These are phyloP conservation scores for Pseudocercospora macadamiae DNA, from an alignment of 2,329 filamentous ascomycete genomes.

Conservation along the genomic window DNA sequence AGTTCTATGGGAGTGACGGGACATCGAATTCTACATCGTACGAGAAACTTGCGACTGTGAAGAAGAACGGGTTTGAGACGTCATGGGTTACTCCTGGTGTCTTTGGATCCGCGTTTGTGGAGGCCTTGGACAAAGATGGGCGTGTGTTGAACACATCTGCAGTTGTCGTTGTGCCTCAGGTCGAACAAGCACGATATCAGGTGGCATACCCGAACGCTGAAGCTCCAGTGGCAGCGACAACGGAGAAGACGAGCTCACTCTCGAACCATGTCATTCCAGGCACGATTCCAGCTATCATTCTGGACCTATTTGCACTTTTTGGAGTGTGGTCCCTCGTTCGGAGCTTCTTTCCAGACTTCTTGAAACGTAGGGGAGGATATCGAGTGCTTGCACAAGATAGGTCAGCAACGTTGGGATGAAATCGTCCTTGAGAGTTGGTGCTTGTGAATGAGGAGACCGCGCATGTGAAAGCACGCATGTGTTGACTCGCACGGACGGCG, in stretches of 20 bases:
- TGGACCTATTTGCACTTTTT: background rate
- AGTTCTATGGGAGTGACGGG: constrained; percentile 30
- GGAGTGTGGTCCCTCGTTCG: background rate
- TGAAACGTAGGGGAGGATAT: background rate
- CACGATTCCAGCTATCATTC: background rate
- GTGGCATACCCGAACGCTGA: background rate
- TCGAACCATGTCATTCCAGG: background rate
- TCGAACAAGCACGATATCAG: background rate
- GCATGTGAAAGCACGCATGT: background rate
- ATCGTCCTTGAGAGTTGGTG: background rate
- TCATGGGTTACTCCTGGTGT: background rate
- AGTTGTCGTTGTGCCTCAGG: background rate
- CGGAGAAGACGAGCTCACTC: background rate
- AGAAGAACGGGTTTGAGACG: constrained; percentile 21
- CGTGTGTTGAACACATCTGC: background rate
- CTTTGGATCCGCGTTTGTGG: background rate
- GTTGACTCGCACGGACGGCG: no score
- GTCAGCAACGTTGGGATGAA: background rate
- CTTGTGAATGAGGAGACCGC: background rate
- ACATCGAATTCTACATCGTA: background rate
- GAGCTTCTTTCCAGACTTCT: background rate
- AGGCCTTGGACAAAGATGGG: background rate
- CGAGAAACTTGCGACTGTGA: constrained; percentile 7
- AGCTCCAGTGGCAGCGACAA: background rate
- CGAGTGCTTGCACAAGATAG: background rate